A percentile compares a stretch with the other conserved stretches of the same genome.
These are phyloP conservation scores for Syzygium syzygioides DNA, from an alignment of 441 rosid species.

Conservation along the genomic window DNA sequence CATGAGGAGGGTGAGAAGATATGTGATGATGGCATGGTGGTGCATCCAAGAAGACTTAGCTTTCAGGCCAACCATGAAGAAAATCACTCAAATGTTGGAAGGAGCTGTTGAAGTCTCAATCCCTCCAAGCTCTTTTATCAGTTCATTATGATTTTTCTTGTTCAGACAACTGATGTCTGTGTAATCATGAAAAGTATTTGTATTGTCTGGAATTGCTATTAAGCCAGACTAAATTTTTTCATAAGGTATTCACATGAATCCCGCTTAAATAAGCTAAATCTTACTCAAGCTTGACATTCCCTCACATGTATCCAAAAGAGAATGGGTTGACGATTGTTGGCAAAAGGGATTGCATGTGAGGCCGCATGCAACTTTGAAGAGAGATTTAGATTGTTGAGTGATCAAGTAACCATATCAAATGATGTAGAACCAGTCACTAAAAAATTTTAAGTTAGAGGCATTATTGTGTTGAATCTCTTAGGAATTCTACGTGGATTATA, in stretches of 20 bases:
- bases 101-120: not conserved
- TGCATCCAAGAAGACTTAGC: slow-evolving; percentile 24
- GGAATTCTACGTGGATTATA: too few relatives aligned
- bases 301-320: not conserved
- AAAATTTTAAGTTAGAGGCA: too few relatives aligned
- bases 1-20: slow-evolving; percentile 22
- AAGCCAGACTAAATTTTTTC: rapidly evolving
- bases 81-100: not conserved
- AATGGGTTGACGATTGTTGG: rapidly evolving
- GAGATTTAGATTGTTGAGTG: too few relatives aligned
- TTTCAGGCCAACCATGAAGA: not conserved
- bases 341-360: too few relatives aligned
- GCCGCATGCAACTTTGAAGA: too few relatives aligned
- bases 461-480: too few relatives aligned
- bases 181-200: not conserved
- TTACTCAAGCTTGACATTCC: too few relatives aligned
- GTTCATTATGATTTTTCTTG: not conserved
- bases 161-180: not conserved
- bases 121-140: not conserved
- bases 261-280: too few relatives aligned
- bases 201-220: not conserved
- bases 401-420: too few relatives aligned
- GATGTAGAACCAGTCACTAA: too few relatives aligned
- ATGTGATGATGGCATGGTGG: slow-evolving; percentile 44
- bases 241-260: too few relatives aligned